These are phyloP conservation scores for Brassica juncea DNA, from an alignment of 345 rosid genomes.

Conservation along the genomic window DNA sequence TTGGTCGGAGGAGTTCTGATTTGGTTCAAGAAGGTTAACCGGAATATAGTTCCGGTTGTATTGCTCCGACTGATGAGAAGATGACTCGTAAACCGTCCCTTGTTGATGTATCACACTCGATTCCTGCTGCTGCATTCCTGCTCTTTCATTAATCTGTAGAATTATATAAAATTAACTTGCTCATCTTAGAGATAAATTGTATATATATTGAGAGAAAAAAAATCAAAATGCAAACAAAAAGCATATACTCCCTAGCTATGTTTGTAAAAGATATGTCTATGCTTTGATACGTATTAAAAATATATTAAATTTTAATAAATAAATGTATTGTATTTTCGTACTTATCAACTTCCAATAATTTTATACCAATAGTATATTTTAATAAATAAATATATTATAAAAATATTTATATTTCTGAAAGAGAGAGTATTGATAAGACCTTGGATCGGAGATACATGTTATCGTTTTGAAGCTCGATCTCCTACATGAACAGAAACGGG, in stretches of 20 bases:
- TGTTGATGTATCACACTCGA: conserved; percentile 47
- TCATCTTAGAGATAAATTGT: not conserved
- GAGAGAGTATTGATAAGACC: conserved; percentile 40
- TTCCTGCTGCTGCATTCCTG: conserved; percentile 48
- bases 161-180: not conserved
- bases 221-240: not conserved
- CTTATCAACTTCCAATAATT: too few relatives aligned
- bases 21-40: conserved; percentile 62
- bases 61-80: conserved; percentile 47
- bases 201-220: not conserved
- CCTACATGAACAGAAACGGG: conserved; percentile 44
- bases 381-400: too few relatives aligned
- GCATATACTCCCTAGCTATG: too few relatives aligned
- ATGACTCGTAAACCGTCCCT: conserved; percentile 52
- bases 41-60: conserved; percentile 64
- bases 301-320: too few relatives aligned
- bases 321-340: too few relatives aligned
- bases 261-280: too few relatives aligned
- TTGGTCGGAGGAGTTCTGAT: conserved; percentile 49
- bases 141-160: conserved; percentile 62
- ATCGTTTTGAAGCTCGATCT: conserved; percentile 79
- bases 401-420: too few relatives aligned
- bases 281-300: too few relatives aligned
- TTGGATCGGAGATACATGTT: conserved; percentile 71
- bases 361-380: too few relatives aligned